A percentile compares a stretch with the other conserved stretches of the same genome.
Conservation (phyloP, 495 filamentous ascomycete species). For the Amniculicola lignicola region DNA sequence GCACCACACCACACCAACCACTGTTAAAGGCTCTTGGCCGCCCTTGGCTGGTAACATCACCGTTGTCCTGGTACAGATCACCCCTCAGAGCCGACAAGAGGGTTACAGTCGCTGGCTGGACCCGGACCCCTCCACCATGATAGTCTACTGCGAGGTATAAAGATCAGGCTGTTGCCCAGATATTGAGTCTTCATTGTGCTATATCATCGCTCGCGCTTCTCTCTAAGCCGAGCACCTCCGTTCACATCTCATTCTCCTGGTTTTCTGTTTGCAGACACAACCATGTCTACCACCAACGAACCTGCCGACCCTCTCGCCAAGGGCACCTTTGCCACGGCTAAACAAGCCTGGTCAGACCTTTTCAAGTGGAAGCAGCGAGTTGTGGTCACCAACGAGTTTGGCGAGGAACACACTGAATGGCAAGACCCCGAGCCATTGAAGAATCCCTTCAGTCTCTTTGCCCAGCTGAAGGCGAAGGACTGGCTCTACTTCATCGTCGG, state of each 20-base stretch:
- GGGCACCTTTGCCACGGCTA: conserved; percentile 56
- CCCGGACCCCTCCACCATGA: neutral
- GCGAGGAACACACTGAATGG: conserved; percentile 58
- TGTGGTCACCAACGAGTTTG: conserved; percentile 57
- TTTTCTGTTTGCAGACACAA: neutral
- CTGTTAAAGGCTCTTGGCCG: conserved; percentile 26
- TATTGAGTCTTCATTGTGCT: too few relatives aligned
- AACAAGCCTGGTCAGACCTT: conserved; percentile 59
- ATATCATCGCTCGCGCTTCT: neutral
- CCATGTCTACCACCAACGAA: conserved; percentile 42
- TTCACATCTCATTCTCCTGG: neutral
- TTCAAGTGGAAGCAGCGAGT: conserved; percentile 67
- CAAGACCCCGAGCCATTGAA: conserved; percentile 54
- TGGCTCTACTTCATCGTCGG: conserved; percentile 67
- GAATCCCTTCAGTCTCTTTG: conserved; percentile 61
- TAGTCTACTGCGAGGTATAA: neutral
- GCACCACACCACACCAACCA: conserved; percentile 20
- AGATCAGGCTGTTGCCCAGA: too few relatives aligned
- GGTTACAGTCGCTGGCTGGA: neutral
- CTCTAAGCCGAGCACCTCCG: neutral
- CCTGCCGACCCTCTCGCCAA: conserved; percentile 58
- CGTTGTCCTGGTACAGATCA: neutral
- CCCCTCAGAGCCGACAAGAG: conserved; percentile 1
- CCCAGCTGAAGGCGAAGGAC: conserved; percentile 51
- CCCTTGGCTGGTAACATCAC: conserved; percentile 21